Evolutionary conservation across 2,329 filamentous ascomycete genomes (phyloP), one percentile per base, ranked within the genome.

Genomic region (Thelonectria olida): DNA sequence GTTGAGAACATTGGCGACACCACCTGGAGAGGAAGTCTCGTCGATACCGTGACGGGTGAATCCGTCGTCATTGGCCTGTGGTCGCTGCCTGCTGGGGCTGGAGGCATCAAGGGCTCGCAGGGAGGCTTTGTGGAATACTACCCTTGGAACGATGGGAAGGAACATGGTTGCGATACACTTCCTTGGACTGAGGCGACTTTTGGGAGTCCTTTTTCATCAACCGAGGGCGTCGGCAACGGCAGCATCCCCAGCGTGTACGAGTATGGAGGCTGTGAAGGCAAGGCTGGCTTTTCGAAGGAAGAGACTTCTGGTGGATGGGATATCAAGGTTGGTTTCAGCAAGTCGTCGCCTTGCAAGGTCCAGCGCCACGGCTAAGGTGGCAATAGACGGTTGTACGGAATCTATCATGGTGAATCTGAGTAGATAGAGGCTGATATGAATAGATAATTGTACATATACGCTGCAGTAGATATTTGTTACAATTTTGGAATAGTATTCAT

Each of bases 51-150:
- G 1, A 65, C 65, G 7, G 59, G 61, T 2, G 38, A 51, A 5
- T 15, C 12, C 8, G 42, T 25, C 8, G 49, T 55, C 22, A 61
- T 73, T 20, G 71, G 70, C 20, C 36, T 62, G n/a, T 73, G 54
- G 28, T 66, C 60, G 7, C 50, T 69, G 41, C 67, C 68, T 5
- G 12, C n/a, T 2, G 50, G 38, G 2, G 58, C 67, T 1, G 65
- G 67, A 2, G 60, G 61, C 23, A 65, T 71, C 28, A 15, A 47
- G 28, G 23, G 15, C 10, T 25, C 17, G 7, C 56, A 66, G 38
- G 39, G 39, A 2, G 68, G 68, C 23, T 72, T 72, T 41, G 59
- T 71, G 13, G 68, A 72, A 34, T 70, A 68, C 38, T 71, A 64
- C 39, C 57, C 52, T 2, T 70, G 64, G 65, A 70, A 70, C 49